Conservation (phyloP, 2,329 filamentous ascomycete species). For the Penicillium occitanis region DNA sequence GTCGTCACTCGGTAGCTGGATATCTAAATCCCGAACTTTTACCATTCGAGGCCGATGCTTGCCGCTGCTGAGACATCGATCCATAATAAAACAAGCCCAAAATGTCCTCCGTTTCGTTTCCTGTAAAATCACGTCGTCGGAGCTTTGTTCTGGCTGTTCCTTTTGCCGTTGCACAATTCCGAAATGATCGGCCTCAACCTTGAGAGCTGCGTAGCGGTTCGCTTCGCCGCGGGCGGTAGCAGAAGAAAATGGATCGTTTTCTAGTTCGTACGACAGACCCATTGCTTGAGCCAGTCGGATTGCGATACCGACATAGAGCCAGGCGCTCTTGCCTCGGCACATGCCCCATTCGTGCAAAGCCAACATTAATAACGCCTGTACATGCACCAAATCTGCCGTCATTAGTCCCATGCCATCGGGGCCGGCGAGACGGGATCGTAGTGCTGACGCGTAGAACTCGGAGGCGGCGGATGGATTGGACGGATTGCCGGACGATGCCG, state of each 20-base stretch:
- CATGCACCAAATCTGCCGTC: conserved; percentile 49
- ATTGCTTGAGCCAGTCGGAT: conserved; percentile 48
- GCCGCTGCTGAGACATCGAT: conserved; percentile 49
- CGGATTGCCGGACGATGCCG: conserved; percentile 41
- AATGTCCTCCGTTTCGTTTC: conserved; percentile 54
- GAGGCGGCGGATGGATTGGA: conserved; percentile 53
- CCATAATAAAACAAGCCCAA: conserved; percentile 56
- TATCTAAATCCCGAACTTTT: conserved; percentile 49
- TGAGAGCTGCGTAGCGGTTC: conserved; percentile 31
- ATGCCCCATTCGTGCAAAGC: conserved; percentile 59
- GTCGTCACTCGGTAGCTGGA: conserved; percentile 37
- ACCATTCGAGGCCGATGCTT: conserved; percentile 57
- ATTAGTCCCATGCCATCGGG: conserved; percentile 44
- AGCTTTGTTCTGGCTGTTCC: conserved; percentile 39
- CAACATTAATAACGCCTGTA: conserved; percentile 58
- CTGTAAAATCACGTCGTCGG: conserved; percentile 53
- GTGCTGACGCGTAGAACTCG: conserved; percentile 56
- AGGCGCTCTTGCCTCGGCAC: conserved; percentile 54
- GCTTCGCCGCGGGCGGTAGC: conserved; percentile 35
- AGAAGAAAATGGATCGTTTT: conserved; percentile 41
- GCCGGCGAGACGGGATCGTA: conserved; percentile 49
- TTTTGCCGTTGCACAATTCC: conserved; percentile 33
- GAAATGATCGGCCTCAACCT: conserved; percentile 40
- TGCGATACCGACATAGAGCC: conserved; percentile 51
- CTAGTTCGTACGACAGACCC: conserved; percentile 47